Evolutionary conservation across 495 filamentous ascomycete genomes (phyloP).

Genomic region (Aspergillus biplanus): DNA sequence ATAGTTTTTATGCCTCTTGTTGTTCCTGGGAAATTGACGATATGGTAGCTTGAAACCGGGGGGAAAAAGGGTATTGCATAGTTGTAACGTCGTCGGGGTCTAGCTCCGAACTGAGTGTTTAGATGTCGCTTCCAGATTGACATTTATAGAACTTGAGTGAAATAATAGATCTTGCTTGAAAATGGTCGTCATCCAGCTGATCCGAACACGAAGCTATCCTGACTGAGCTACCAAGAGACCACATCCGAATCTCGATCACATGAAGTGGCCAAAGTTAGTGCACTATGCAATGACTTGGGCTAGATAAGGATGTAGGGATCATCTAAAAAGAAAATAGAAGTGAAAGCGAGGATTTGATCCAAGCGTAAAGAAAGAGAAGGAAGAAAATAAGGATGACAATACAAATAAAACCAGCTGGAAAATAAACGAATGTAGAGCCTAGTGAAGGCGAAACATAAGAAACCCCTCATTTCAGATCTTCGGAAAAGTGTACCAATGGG

Average conservation of each 20-base stretch:
- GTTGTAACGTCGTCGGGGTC: too few relatives aligned
- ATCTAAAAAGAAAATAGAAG: neutral
- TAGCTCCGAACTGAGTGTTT: too few relatives aligned
- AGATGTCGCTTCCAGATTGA: too few relatives aligned
- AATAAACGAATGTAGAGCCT: slow-evolving; percentile 9
- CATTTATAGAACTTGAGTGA: too few relatives aligned
- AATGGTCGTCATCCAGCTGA: too few relatives aligned
- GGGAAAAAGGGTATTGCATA: too few relatives aligned
- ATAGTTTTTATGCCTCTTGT: neutral
- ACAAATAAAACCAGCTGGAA: slow-evolving; percentile 8
- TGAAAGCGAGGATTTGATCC: slow-evolving; percentile 9
- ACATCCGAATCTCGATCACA: neutral
- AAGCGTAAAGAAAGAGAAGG: slow-evolving; percentile 6
- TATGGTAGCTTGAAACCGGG: too few relatives aligned
- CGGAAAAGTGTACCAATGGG: slow-evolving; percentile 21
- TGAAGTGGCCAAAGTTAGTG: neutral
- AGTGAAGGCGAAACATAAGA: neutral
- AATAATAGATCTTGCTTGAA: too few relatives aligned
- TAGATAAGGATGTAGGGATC: neutral
- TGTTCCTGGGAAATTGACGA: too few relatives aligned
- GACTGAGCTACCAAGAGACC: neutral
- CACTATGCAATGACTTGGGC: neutral
- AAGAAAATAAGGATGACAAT: slow-evolving; percentile 8
- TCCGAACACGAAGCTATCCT: too few relatives aligned
- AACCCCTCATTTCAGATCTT: slow-evolving; percentile 17